Base-by-base conservation (phyloP, 140 eudicot species). In the Senecio squalidus region DNA sequence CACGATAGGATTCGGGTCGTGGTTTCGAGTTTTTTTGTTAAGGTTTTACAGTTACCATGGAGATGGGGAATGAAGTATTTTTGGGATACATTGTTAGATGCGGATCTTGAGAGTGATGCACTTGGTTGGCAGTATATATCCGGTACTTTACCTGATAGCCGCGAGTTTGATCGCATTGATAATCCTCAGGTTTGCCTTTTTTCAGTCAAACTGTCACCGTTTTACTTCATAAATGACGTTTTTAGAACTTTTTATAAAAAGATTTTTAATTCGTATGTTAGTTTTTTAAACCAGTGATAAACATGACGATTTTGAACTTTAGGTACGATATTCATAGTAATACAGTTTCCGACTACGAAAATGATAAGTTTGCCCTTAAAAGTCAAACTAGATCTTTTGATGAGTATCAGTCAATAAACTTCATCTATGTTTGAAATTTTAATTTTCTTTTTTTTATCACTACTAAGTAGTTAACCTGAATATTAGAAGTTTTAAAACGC, bases 21-120 rank as follows among this genome's bases (percentile, higher is more conserved):
- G 39, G 99, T 93, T 29, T 80, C 99, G 15, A 93, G 96, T 69
- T 93, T 93, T 74, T 93, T 84, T 70, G 99, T 93, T 52, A 93
- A 93, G 74, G 95, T 93, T 74, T 74, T 93, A 43, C 99, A 88
- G 76, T 82, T 93, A 50, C 99, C 99, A 0, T 93, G 99, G 99
- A 84, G 93, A 75, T 93, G 96, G 99, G 99, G 99, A 1, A 88
- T 93, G 99, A 93, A 93, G 64, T 93, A 93, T 61, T 93, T 93
- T 67, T 93, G 96, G 99, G 99, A 93, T 54, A 93, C 99, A 28
- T 80, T 93, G 30, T 60, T 93, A 40, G 99, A 93, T 80, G 99
- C 99, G 0, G 99, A 93, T 80, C 99, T 93, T 26, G 96, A 93
- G 60, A 88, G 99, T 44, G 99, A 93, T 76, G 96, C 99, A 24